Evolutionary conservation across 2,329 filamentous ascomycete species (phyloP), one percentile per base, ranked within the genome.

Genomic region (Colletotrichum echinochloae): DNA sequence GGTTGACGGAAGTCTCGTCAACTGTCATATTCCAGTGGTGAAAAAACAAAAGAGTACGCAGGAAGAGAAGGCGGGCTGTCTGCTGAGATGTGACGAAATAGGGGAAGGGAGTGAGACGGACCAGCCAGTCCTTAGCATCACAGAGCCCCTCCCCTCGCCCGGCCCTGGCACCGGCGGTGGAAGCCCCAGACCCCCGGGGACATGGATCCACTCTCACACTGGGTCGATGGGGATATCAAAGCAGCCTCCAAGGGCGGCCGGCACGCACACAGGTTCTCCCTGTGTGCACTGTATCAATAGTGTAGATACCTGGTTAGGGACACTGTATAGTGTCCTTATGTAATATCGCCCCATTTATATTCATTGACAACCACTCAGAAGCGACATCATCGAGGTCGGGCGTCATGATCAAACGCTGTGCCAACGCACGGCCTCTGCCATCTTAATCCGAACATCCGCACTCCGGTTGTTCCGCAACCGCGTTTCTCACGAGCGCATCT

Each of bases 81-180:
- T 55, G 60, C 44, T 68, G 68, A 70, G 46, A 70, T 70, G 33
- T 70, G 64, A 70, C 57, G 37, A 70, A 48, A 12, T 30, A 35
- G 44, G 44, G 37, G 35, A 59, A 49, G 28, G 64, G 23, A 67
- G 57, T 52, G 57, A 70, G 64, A 30, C 35, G 41, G 67, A 37
- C 49, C 30, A 67, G 63, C 64, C 67, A 61, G 18, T 26, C 23
- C 16, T 41, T 59, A 67, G 64, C 65, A 64, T 30, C 51, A 57
- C 41, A 51, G 30, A 66, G n/a, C 41, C 41, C 41, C 20, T 16
- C 41, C 48, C 54, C 39, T 59, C n/a, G 26, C 39, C 49, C 26
- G 23, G 20, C 64, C 64, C 64, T 70, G 57, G 68, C 62, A 52
- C 68, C 68, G 68, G 68, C 68, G 64, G 56, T 48, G 57, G n/a